A percentile compares a stretch with the other conserved stretches of the same genome.
Evolutionary conservation across 2,329 filamentous ascomycete genomes (phyloP).

Genomic region (Verticillium dahliae): DNA sequence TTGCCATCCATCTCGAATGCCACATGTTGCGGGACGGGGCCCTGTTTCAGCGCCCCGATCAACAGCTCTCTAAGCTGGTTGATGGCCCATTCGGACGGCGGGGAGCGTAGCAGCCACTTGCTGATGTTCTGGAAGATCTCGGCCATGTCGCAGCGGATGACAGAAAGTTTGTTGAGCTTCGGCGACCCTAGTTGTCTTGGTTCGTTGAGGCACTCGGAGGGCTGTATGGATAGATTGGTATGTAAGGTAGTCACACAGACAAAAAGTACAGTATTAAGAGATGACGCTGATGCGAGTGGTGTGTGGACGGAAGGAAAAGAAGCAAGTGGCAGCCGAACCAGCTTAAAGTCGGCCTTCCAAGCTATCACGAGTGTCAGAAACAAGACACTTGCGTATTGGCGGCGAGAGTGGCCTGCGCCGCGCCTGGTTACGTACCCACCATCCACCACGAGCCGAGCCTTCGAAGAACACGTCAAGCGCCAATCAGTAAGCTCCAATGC

Average conservation of each 20-base stretch:
- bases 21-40: slow-evolving; percentile 87
- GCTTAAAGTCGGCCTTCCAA: background rate
- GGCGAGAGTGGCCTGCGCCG: background rate
- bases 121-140: slow-evolving; percentile 43
- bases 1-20: slow-evolving; percentile 99
- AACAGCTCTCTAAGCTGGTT: slow-evolving; percentile 73
- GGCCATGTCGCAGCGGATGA: slow-evolving; percentile 35
- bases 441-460: background rate
- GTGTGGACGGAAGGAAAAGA: background rate
- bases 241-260: background rate
- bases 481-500: background rate
- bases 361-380: background rate
- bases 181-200: background rate
- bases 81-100: slow-evolving; percentile 86
- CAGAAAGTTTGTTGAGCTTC: background rate
- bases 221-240: background rate
- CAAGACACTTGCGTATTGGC: background rate
- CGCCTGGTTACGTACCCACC: background rate
- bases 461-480: background rate
- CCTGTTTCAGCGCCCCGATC: slow-evolving; percentile 83
- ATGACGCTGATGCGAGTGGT: background rate
- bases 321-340: background rate
- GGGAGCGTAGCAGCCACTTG: slow-evolving; percentile 76
- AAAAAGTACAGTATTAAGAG: background rate
- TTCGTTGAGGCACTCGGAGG: background rate